A percentile compares a stretch with the other conserved stretches of the same genome.
Evolutionary conservation across 2,329 filamentous ascomycete genomes (phyloP).

Genomic region (Xylogone sp.): DNA sequence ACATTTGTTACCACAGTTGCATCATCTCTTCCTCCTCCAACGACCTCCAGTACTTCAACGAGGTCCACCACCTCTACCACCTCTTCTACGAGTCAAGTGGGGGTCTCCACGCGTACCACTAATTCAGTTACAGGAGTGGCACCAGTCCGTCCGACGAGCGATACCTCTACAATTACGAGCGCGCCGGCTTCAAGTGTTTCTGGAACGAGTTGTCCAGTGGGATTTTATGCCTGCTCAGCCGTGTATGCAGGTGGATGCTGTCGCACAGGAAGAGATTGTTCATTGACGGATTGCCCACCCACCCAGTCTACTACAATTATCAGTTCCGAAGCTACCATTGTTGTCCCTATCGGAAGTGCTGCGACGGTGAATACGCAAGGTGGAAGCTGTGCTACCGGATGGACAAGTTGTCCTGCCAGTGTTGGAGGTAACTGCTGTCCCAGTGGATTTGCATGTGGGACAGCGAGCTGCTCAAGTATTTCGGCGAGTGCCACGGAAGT

Average conservation of each 20-base stretch:
- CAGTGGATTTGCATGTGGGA: conserved; percentile 68
- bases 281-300: conserved; percentile 72
- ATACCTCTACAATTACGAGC: conserved; percentile 35
- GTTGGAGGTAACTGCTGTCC: conserved; percentile 81
- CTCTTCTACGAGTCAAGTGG: conserved; percentile 16
- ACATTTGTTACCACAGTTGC: conserved; percentile 11
- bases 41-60: conserved; percentile 28
- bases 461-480: conserved; percentile 63
- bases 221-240: conserved; percentile 88
- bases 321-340: conserved; percentile 65
- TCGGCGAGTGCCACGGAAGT: conserved; percentile 48
- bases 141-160: conserved; percentile 44
- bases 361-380: conserved; percentile 33
- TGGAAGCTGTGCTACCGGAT: conserved; percentile 68
- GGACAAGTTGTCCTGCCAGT: conserved; percentile 68
- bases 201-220: conserved; percentile 67
- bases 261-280: conserved; percentile 80
- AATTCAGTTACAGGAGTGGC: conserved; percentile 36
- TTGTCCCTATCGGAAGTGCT: conserved; percentile 52
- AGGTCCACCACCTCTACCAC: conserved; percentile 29
- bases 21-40: conserved; percentile 11
- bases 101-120: conserved; percentile 17
- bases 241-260: conserved; percentile 82
- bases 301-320: conserved; percentile 60
- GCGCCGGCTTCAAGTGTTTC: conserved; percentile 11